A percentile compares a stretch with the other conserved stretches of the same genome.
These are phyloP conservation scores for Aspergillus unguis DNA, from an alignment of 2,329 filamentous ascomycete genomes.

Conservation along the genomic window DNA sequence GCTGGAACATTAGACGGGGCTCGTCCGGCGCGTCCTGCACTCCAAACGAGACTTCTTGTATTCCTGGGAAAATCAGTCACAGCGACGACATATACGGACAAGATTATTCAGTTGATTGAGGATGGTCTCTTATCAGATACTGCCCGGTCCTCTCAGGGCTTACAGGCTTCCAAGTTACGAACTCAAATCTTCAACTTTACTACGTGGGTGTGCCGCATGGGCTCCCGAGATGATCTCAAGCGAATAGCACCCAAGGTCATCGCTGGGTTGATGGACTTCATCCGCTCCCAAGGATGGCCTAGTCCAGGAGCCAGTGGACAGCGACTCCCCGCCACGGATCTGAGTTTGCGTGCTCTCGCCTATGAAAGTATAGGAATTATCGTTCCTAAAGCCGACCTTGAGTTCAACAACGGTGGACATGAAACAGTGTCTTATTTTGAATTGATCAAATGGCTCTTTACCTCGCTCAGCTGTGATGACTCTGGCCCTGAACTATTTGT, in stretches of 20 bases:
- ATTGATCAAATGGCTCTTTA: conserved; percentile 74
- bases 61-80: conserved; percentile 72
- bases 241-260: conserved; percentile 68
- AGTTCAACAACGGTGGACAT: conserved; percentile 22
- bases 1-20: conserved; percentile 45
- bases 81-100: conserved; percentile 66
- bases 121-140: conserved; percentile 55
- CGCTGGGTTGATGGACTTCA: conserved; percentile 66
- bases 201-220: conserved; percentile 78
- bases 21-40: conserved; percentile 58
- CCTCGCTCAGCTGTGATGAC: conserved; percentile 74
- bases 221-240: conserved; percentile 58
- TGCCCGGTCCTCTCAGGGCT: conserved; percentile 51
- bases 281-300: conserved; percentile 82
- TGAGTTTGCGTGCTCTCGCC: conserved; percentile 70
- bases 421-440: conserved; percentile 47
- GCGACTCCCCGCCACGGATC: conserved; percentile 57
- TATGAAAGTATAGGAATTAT: conserved; percentile 90
- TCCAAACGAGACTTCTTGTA: conserved; percentile 72
- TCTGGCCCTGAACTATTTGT: conserved; percentile 71
- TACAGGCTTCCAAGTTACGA: conserved; percentile 76
- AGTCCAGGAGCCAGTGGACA: conserved; percentile 51
- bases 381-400: conserved; percentile 49
- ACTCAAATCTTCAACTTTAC: conserved; percentile 81
- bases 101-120: conserved; percentile 67